phyloP scores from a whole-genome alignment of 2,329 filamentous ascomycete species.

The Neurospora sp. region DNA sequence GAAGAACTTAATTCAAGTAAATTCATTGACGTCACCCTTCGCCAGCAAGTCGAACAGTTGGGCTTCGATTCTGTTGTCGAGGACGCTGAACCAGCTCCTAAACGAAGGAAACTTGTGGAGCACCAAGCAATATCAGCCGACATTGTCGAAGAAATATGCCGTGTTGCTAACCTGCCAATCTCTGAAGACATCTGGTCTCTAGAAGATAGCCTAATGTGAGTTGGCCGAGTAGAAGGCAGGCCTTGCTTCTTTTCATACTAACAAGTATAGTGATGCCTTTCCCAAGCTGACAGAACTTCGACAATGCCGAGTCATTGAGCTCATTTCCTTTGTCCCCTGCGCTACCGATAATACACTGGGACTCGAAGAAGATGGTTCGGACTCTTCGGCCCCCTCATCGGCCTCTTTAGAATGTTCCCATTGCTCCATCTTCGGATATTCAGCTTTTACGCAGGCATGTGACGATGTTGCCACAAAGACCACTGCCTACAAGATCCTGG shows the following conservation, averaged over 20 bases:
- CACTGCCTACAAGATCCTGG: conserved; percentile 27
- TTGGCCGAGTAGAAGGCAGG: conserved; percentile 2
- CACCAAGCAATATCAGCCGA: background rate
- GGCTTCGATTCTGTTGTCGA: background rate
- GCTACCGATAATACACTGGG: conserved; percentile 37
- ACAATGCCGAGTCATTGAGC: conserved; percentile 23
- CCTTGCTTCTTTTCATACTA: background rate
- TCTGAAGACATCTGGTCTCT: conserved; percentile 2
- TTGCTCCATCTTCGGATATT: conserved; percentile 9
- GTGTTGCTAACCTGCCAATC: conserved; percentile 1
- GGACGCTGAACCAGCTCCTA: conserved; percentile 4
- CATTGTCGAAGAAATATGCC: conserved; percentile 4
- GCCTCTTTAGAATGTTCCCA: conserved; percentile 10
- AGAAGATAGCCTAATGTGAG: conserved; percentile 1
- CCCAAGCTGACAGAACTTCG: conserved; percentile 11
- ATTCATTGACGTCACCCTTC: conserved; percentile 13
- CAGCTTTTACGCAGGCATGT: background rate
- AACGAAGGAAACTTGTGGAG: conserved; percentile 12
- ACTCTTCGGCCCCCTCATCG: background rate
- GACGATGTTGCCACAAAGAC: conserved; percentile 2
- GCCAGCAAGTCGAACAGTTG: conserved; percentile 9
- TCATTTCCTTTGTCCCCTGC: conserved; percentile 49
- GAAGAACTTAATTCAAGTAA: conserved; percentile 4
- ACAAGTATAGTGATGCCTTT: conserved; percentile 9
- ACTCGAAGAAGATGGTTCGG: background rate